These are phyloP conservation scores for Alternaria gaisen DNA, from an alignment of 2,329 filamentous ascomycete species.

Conservation along the genomic window DNA sequence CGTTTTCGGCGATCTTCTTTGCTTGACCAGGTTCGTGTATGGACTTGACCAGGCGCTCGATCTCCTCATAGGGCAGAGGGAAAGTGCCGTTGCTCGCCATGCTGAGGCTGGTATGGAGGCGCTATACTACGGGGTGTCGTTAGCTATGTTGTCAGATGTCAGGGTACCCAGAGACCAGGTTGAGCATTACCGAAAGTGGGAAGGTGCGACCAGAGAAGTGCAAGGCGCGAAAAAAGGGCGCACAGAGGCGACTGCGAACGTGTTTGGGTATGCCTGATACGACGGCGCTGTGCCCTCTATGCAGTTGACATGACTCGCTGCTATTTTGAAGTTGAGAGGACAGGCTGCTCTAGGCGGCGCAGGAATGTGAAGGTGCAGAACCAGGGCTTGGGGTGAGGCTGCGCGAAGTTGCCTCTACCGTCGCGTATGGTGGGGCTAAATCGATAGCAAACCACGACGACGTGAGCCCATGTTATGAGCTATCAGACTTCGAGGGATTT, in stretches of 20 bases:
- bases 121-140: background rate
- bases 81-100: conserved; percentile 37
- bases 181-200: conserved; percentile 7
- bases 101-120: background rate
- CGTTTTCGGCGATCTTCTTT: conserved; percentile 62
- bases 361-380: conserved; percentile 4
- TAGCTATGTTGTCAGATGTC: background rate
- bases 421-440: conserved; percentile 21
- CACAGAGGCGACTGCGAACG: background rate
- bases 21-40: conserved; percentile 60
- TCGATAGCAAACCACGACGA: conserved; percentile 9
- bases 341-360: background rate
- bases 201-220: conserved; percentile 8
- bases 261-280: background rate
- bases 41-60: conserved; percentile 59
- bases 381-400: background rate
- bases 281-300: background rate
- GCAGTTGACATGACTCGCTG: conserved; percentile 4
- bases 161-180: conserved; percentile 8
- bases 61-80: conserved; percentile 45
- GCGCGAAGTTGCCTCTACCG: conserved; percentile 22
- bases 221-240: conserved; percentile 1
- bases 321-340: background rate
- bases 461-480: conserved; percentile 26
- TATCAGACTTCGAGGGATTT: background rate